Base-by-base conservation (phyloP, 2,329 filamentous ascomycete species). In the Aspergillus ochraceus region DNA sequence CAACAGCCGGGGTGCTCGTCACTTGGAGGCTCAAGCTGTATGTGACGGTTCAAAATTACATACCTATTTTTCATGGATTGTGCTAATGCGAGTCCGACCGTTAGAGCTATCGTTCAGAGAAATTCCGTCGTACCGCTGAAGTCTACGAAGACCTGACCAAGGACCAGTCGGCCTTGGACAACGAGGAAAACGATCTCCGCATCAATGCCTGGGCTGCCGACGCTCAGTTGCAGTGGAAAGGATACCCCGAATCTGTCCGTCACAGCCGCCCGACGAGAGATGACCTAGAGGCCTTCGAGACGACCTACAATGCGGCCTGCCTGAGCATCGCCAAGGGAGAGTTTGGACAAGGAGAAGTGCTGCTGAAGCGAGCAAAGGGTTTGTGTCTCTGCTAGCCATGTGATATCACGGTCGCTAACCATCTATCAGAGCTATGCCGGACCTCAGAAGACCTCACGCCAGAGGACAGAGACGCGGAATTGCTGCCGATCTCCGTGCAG, bases 251-350 rank as follows among this genome's bases (percentile, higher is more conserved):
- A 59, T 70, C 81, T 39, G 80, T 81, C 42, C 76, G 79, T 60
- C 83, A 81, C 71, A 83, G 81, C 70, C 82, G 82, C 68, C 80
- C 83, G 6, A 80, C 76, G 20, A 77, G 84, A 65, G 85, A 87
- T 66, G 86, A 88, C 67, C 69, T 88, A 56, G 84, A 88, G 60
- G 81, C 83, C 0, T 88, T 88, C 61, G 86, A 89, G 71, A 88
- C 84, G 4, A 82, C 85, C 3, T 89, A 86, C 73, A 88, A 89
- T 72, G 83, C 84, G 9, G 86, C 86, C 39, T 88, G 86, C 70
- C 80, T 82, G 58, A 84, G 84, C 68, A 85, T 89, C 68, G 85
- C 85, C 45, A 80, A 84, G 65, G 85, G 85, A 47, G 83, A 86
- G 66, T 76, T 87, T 51, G 79, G 75, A 3, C 83, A 87, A 66